A percentile compares a stretch with the other conserved stretches of the same genome.
These are phyloP conservation scores for Skeletonema marinoi DNA, from an alignment of 108 stramenopile genomes.

Conservation along the genomic window DNA sequence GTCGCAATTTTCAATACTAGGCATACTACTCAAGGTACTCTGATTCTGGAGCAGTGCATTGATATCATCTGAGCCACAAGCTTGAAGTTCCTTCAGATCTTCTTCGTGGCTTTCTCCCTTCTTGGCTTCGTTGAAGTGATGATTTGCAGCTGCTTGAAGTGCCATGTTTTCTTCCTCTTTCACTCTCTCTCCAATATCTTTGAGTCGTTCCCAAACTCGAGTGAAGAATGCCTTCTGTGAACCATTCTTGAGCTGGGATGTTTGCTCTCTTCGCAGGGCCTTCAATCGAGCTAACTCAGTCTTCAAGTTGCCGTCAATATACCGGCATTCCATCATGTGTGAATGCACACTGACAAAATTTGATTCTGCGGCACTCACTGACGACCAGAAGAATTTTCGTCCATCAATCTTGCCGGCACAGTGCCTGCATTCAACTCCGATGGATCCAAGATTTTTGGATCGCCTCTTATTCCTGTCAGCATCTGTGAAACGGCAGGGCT, in stretches of 20 bases:
- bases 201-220: conserved; percentile 82
- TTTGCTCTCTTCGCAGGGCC: conserved; percentile 85
- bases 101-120: conserved; percentile 1
- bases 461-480: conserved; percentile 91
- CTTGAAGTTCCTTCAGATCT: conserved; percentile 17
- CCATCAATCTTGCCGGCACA: conserved; percentile 88
- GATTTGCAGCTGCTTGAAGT: conserved; percentile 2
- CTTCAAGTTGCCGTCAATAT: conserved; percentile 67
- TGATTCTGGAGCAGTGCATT: conserved; percentile 40
- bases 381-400: conserved; percentile 92
- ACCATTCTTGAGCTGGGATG: conserved; percentile 74
- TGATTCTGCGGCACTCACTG: conserved; percentile 89
- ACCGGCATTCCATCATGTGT: conserved; percentile 88
- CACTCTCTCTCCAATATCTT: conserved; percentile 23
- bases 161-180: not conserved
- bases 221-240: conserved; percentile 90
- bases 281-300: conserved; percentile 68
- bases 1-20: conserved; percentile 33
- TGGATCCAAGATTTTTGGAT: conserved; percentile 84
- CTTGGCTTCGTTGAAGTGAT: not conserved
- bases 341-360: conserved; percentile 93
- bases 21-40: conserved; percentile 47
- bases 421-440: conserved; percentile 92
- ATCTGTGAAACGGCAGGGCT: conserved; percentile 89
- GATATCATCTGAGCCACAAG: conserved; percentile 32